Evolutionary conservation across 176 grass and related monocot genomes (phyloP), one percentile per base, ranked within the genome.

Genomic region (Otatea glauca): DNA sequence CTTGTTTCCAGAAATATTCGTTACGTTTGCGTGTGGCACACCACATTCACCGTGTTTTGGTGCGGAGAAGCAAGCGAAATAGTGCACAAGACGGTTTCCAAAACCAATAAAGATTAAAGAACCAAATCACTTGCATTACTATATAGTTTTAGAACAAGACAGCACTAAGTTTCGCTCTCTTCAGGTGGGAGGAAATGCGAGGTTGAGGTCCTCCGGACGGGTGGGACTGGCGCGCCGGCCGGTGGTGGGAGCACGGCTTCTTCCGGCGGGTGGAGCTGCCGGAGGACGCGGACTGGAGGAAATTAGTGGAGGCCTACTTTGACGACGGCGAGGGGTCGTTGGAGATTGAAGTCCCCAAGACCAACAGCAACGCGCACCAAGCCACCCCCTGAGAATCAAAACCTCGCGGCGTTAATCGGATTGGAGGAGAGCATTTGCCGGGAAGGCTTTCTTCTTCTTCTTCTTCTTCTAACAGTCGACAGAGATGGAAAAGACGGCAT

Each of bases 211-310:
- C 29, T 29, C 63, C 84, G 2, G 91, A 92, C 72, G 71, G 84
- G 24, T 82, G 79, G 68, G 93, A 99, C 78, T 99, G 96, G 96
- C 87, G 86, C 79, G 53, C 78, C 13, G 86, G 91, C 1, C 70
- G 81, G 83, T 96, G 96, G 96, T 99, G 96, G 96, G 96, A 98
- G 86, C 69, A 95, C 13, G 96, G 96, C 72, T 98, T 92, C 55
- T 93, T 94, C 68, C 76, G 96, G 74, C 96, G 93, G 0, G 76
- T 99, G 17, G 96, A 99, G 89, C 88, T 99, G 44, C 96, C 96
- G 1, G 88, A 87, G 13, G 87, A 96, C 51, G 91, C 93, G 0
- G 88, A 99, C 67, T 86, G 88, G 89, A 78, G 49, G 77, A 96
- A 79, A n/a, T n/a, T n/a, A 83, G 65, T 90, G 25, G 91, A 94